Conservation (phyloP, 148 eudicot genomes). For the Rhododendron molle region DNA sequence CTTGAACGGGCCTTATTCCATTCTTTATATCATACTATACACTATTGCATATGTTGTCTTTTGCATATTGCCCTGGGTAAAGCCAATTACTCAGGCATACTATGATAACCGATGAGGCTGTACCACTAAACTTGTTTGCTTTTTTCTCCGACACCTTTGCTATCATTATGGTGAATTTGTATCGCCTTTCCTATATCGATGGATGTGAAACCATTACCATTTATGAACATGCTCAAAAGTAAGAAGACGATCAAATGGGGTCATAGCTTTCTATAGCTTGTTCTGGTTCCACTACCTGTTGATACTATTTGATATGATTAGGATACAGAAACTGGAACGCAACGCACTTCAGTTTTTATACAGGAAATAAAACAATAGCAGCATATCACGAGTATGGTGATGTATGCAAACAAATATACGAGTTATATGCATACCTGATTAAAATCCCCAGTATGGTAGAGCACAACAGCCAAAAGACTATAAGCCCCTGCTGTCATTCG, state of each 20-base stretch:
- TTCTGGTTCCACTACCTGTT: neutral
- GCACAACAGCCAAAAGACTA: constrained; percentile 96
- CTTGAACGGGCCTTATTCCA: neutral
- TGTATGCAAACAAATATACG: neutral
- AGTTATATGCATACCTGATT: constrained; percentile 64
- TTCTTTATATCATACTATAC: neutral
- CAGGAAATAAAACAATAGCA: neutral
- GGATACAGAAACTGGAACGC: neutral
- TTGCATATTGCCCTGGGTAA: neutral
- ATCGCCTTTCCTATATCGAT: no score
- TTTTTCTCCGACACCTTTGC: neutral
- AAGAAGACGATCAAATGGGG: neutral
- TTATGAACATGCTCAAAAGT: neutral
- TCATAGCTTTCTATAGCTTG: neutral
- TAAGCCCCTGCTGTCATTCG: constrained; percentile 99
- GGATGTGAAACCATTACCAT: neutral
- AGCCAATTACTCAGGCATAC: neutral
- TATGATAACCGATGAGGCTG: neutral
- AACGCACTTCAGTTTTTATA: neutral
- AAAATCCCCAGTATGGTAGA: constrained; percentile 99
- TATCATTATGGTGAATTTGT: neutral
- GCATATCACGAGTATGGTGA: neutral
- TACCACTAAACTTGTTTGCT: neutral
- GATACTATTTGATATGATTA: no score
- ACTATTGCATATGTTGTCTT: neutral